Evolutionary conservation across 2,329 filamentous ascomycete species (phyloP).

Genomic region (Arthrobotrys sinensis): DNA sequence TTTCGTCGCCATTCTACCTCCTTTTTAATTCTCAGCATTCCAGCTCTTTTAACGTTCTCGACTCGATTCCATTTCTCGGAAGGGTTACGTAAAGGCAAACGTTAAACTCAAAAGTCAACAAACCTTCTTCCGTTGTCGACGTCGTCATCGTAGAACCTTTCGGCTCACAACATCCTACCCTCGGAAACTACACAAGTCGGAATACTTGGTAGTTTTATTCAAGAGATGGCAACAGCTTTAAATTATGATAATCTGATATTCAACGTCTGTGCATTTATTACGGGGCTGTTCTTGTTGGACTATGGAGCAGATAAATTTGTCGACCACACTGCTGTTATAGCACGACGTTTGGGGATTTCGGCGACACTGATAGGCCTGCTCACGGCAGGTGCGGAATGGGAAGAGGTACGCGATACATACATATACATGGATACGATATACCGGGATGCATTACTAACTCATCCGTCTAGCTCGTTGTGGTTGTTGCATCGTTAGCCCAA

Average conservation of each 20-base stretch:
- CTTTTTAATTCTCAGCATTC: constrained; percentile 28
- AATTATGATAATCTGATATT: constrained; percentile 67
- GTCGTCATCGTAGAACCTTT: not conserved
- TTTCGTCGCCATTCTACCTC: constrained; percentile 9
- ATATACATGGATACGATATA: constrained; percentile 4
- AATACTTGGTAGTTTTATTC: constrained; percentile 28
- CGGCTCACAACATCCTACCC: not conserved
- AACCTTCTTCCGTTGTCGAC: not conserved
- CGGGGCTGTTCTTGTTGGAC: constrained; percentile 71
- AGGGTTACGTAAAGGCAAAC: constrained; percentile 26
- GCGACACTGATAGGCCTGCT: constrained; percentile 71
- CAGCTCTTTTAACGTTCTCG: constrained; percentile 25
- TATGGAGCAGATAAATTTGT: constrained; percentile 72
- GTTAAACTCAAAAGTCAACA: not conserved
- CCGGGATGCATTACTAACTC: constrained; percentile 4
- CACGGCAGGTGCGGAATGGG: constrained; percentile 73
- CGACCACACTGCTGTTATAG: constrained; percentile 71
- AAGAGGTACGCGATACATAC: constrained; percentile 69
- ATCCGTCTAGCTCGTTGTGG: constrained; percentile 69
- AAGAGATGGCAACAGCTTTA: constrained; percentile 66
- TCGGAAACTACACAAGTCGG: constrained; percentile 21
- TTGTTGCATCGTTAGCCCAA: constrained; percentile 70
- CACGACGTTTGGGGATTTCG: constrained; percentile 69
- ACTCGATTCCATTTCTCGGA: not conserved
- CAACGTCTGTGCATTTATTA: constrained; percentile 69